These are phyloP conservation scores for Ogataea angusta DNA, from an alignment of 805 yeast genomes.

Conservation along the genomic window DNA sequence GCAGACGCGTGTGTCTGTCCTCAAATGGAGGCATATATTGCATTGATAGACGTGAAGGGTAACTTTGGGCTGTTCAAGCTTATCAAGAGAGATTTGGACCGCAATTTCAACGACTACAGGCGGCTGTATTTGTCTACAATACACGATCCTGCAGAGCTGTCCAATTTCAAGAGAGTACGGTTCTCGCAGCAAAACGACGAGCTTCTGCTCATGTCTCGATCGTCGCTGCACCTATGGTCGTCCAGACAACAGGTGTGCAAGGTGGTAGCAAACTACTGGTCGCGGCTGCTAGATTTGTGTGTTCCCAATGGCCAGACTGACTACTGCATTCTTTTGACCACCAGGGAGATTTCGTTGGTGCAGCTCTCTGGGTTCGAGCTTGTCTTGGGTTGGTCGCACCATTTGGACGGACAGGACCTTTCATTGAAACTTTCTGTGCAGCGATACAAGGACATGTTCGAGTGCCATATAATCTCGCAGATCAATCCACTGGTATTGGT, in stretches of 20 bases:
- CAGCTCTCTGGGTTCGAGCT: conserved; percentile 38
- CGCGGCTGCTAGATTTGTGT: conserved; percentile 44
- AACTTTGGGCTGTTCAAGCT: conserved; percentile 44
- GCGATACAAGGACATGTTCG: not conserved
- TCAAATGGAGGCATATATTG: conserved; percentile 36
- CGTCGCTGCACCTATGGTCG: conserved; percentile 38
- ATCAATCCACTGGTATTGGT: conserved; percentile 27
- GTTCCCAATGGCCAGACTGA: conserved; percentile 28
- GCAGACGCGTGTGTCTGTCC: conserved; percentile 46
- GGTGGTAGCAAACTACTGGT: conserved; percentile 52
- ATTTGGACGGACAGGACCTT: conserved; percentile 50
- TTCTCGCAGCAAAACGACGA: conserved; percentile 40
- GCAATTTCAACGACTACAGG: not conserved
- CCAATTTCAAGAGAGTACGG: conserved; percentile 49
- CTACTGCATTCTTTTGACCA: conserved; percentile 55
- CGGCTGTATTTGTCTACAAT: conserved; percentile 6
- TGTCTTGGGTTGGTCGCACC: conserved; percentile 72
- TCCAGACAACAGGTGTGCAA: conserved; percentile 33
- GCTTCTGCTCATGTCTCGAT: conserved; percentile 40
- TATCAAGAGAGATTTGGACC: conserved; percentile 2
- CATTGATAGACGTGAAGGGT: conserved; percentile 50
- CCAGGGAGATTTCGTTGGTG: conserved; percentile 61
- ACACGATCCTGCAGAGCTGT: conserved; percentile 47
- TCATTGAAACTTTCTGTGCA: conserved; percentile 42
- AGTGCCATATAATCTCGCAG: conserved; percentile 33